Base-by-base conservation (phyloP, 2,329 filamentous ascomycete species). In the Penicillium sp. region DNA sequence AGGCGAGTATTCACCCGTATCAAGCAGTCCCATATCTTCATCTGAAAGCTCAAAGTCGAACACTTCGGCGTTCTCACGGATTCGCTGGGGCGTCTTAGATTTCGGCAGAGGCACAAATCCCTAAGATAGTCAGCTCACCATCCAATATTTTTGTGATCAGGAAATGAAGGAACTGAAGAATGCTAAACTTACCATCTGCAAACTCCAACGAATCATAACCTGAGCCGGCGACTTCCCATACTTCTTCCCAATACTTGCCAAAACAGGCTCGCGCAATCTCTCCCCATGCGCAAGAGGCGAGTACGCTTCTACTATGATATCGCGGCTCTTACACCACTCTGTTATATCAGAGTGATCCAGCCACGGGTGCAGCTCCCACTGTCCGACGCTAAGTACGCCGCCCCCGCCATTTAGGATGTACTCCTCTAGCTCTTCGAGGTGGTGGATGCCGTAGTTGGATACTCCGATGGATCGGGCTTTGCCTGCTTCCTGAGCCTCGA, bases 341-440 rank as follows among this genome's bases (percentile, higher is more conserved):
- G 85, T 82, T 60, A 95, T 91, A 37, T 82, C 80, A 0, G 79
- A 80, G 52, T 88, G 84, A 1, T 89, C 91, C 71, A 93, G 91
- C 82, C 93, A 95, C 0, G 90, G 90, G 60, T 93, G 90, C 1
- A 93, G 83, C 71, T 93, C 89, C 65, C 93, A 88, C 75, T 95
- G 90, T 67, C 93, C 93, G 50, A 93, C 84, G 1, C 86, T 84
- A 0, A 90, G 90, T 10, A 78, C 72, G 46, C 90, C 81, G 0
- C 80, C 79, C 0, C 88, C 86, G 11, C 84, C 84, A 0, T 82
- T 82, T 2, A 80, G 79, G 67, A 91, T 82, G 27, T 73, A 71
- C 43, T 61, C 63, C 33, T 73, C 70, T 48, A 92, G 77, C 69
- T 92, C 89, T 61, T 90, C 82, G 50, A 92, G 81, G 77, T 93